phyloP scores from a whole-genome alignment of 495 filamentous ascomycete genomes.

The Penicillium odoratum region DNA sequence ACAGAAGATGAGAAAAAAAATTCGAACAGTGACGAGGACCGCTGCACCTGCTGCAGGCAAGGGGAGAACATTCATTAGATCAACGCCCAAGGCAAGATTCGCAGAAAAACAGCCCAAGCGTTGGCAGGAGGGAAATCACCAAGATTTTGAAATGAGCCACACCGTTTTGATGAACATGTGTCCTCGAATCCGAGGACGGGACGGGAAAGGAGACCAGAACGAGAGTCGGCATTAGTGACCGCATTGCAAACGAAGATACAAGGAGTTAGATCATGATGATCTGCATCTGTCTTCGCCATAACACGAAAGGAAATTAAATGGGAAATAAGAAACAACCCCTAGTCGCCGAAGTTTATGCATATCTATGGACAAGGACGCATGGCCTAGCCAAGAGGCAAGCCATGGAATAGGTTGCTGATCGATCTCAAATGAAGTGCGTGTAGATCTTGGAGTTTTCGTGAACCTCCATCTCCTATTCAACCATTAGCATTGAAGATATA shows the following conservation, averaged over 20 bases:
- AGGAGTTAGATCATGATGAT: not conserved
- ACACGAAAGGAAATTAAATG: conserved; percentile 1
- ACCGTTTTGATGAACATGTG: conserved; percentile 17
- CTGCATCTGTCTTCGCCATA: conserved; percentile 1
- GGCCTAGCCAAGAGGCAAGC: conserved; percentile 15
- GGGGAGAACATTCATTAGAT: conserved; percentile 30
- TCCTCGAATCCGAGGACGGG: conserved; percentile 3
- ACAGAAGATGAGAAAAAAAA: conserved; percentile 23
- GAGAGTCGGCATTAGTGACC: conserved; percentile 7
- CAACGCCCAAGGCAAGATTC: conserved; percentile 16
- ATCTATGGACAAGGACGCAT: conserved; percentile 33
- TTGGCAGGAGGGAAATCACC: conserved; percentile 9
- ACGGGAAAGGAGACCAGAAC: conserved; percentile 8
- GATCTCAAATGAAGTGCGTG: conserved; percentile 91
- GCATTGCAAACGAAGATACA: not conserved
- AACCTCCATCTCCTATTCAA: conserved; percentile 95
- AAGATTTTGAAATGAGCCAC: conserved; percentile 16
- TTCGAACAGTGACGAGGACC: conserved; percentile 19
- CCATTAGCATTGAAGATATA: conserved; percentile 31
- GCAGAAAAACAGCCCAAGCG: conserved; percentile 6
- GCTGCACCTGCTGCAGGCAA: conserved; percentile 16
- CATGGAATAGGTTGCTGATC: conserved; percentile 29
- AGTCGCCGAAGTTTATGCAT: conserved; percentile 32
- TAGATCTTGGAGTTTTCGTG: conserved; percentile 98
- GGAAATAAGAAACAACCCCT: conserved; percentile 22